A percentile compares a stretch with the other conserved stretches of the same genome.
Evolutionary conservation across 1,284 basidiomycete species (phyloP).

Genomic region (Pascua guehoae): DNA sequence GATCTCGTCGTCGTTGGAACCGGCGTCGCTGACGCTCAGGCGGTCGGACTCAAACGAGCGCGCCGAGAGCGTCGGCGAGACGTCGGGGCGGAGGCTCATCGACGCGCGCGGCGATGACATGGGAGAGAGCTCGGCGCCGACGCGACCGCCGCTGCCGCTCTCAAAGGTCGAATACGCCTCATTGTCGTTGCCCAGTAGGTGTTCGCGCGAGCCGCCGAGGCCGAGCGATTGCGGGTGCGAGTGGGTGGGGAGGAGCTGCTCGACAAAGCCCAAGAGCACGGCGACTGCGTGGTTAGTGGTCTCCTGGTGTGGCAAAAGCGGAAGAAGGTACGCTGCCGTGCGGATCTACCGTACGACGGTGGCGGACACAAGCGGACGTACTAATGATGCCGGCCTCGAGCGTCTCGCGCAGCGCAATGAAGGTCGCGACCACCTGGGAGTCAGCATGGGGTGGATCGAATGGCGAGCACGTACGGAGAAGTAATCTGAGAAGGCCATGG

Average conservation of each 20-base stretch:
- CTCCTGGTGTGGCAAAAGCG: too few relatives aligned
- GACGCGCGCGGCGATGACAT: neutral
- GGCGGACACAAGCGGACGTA: slow-evolving; percentile 15
- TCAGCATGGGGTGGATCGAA: neutral
- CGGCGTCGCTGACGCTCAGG: slow-evolving; percentile 2
- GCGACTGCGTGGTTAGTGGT: slow-evolving; percentile 48
- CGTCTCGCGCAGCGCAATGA: slow-evolving; percentile 85
- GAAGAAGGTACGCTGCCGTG: neutral
- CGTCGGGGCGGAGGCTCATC: slow-evolving; percentile 1
- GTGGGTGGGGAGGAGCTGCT: slow-evolving; percentile 59
- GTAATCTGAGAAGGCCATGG: slow-evolving; percentile 8
- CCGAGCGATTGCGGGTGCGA: neutral
- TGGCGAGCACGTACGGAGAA: slow-evolving; percentile 11
- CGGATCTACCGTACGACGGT: too few relatives aligned
- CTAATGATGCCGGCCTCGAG: slow-evolving; percentile 85
- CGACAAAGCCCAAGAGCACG: slow-evolving; percentile 76
- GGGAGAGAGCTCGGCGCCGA: too few relatives aligned
- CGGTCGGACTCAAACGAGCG: slow-evolving; percentile 6
- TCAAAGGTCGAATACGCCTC: slow-evolving; percentile 12
- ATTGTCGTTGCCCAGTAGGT: slow-evolving; percentile 4
- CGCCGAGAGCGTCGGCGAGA: slow-evolving; percentile 2
- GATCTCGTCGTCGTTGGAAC: slow-evolving; percentile 9
- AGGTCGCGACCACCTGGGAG: slow-evolving; percentile 55
- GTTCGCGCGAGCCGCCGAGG: slow-evolving; percentile 3
- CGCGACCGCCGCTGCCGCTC: too few relatives aligned